These are phyloP conservation scores for Helotiales sp. DNA, from an alignment of 2,329 filamentous ascomycete genomes.

Conservation along the genomic window DNA sequence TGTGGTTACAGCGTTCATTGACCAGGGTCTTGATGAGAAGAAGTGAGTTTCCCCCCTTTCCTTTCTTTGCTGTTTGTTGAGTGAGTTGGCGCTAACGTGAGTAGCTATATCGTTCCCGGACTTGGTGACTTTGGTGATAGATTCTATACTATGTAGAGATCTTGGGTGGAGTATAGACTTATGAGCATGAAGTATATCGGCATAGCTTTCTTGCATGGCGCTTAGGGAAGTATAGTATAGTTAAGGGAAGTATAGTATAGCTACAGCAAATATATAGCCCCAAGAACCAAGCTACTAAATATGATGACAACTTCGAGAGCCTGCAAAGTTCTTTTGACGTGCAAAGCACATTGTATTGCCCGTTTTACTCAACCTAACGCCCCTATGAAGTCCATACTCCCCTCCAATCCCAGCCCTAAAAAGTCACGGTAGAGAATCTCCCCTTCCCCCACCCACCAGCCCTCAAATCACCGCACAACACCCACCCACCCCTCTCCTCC, in stretches of 20 bases:
- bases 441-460: not conserved
- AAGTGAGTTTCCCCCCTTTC: conserved; percentile 66
- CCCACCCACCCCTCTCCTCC: not conserved
- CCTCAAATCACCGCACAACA: not conserved
- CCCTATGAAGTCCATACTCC: conserved; percentile 28
- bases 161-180: not conserved
- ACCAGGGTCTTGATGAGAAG: conserved; percentile 94
- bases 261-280: not conserved
- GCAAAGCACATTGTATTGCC: not conserved
- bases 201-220: not conserved
- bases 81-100: conserved; percentile 31
- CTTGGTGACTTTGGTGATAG: conserved; percentile 95
- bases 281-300: not conserved
- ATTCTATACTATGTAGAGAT: conserved; percentile 82
- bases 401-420: conserved; percentile 7
- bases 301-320: not conserved
- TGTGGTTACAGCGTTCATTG: conserved; percentile 94
- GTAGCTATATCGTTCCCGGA: conserved; percentile 91
- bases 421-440: no score
- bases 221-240: no score
- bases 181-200: not conserved
- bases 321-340: not conserved
- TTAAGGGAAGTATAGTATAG: no score
- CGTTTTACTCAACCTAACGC: conserved; percentile 27
- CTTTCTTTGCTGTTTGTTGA: not conserved